Evolutionary conservation across 2,329 filamentous ascomycete genomes (phyloP).

Genomic region (Colletotrichum eleusines): DNA sequence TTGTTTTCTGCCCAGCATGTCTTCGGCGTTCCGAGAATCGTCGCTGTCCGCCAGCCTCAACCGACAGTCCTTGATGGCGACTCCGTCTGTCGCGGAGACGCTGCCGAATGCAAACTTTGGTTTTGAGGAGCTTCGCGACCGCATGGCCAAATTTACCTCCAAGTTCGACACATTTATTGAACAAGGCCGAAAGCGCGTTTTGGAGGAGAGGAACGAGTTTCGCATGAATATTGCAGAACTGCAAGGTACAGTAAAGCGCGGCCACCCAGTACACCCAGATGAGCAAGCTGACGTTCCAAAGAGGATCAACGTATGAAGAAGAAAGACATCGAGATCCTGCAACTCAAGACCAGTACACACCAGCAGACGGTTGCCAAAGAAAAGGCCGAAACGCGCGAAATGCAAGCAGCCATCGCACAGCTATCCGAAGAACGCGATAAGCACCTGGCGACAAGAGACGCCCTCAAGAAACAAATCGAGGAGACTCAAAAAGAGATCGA

Average conservation of each 20-base stretch:
- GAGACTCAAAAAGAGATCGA: constrained; percentile 79
- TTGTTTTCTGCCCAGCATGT: constrained; percentile 55
- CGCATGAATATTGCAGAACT: constrained; percentile 90
- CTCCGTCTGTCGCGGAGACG: constrained; percentile 78
- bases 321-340: constrained; percentile 86
- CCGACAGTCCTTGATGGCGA: constrained; percentile 68
- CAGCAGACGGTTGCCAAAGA: constrained; percentile 83
- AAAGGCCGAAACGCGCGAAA: constrained; percentile 80
- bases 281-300: constrained; percentile 52
- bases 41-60: constrained; percentile 74
- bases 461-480: constrained; percentile 70
- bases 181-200: constrained; percentile 85
- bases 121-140: constrained; percentile 93
- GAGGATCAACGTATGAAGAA: constrained; percentile 93
- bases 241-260: constrained; percentile 74
- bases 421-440: constrained; percentile 71
- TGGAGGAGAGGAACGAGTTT: constrained; percentile 95
- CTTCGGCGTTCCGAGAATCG: constrained; percentile 72
- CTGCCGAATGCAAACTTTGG: constrained; percentile 94
- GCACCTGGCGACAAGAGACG: constrained; percentile 68
- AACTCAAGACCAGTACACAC: constrained; percentile 77
- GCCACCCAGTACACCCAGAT: neutral
- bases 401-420: constrained; percentile 71
- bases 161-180: constrained; percentile 96
- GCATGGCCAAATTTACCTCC: constrained; percentile 92